These are phyloP conservation scores for Verticillium zaregamsianum DNA, from an alignment of 2,329 filamentous ascomycete genomes.

Conservation along the genomic window DNA sequence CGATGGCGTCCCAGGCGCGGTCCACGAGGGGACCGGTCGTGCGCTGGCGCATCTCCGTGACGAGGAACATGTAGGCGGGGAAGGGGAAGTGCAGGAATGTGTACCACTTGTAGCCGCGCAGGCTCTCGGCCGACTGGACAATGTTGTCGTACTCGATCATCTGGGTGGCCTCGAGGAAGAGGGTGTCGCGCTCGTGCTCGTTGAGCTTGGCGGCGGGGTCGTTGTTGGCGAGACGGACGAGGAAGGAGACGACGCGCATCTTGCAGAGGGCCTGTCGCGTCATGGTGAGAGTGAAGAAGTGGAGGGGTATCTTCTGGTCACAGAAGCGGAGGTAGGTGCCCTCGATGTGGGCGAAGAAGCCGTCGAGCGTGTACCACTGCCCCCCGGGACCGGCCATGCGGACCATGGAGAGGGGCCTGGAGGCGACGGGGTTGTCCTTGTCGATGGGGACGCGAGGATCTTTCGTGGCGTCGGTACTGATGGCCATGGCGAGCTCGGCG, in stretches of 20 bases:
- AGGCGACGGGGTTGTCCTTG: constrained; percentile 16
- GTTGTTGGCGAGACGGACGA: constrained; percentile 42
- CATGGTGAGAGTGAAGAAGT: constrained; percentile 56
- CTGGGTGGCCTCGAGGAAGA: constrained; percentile 50
- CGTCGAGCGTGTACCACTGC: constrained; percentile 45
- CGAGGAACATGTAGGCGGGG: constrained; percentile 57
- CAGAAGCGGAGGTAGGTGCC: constrained; percentile 51
- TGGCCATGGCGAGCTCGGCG: constrained; percentile 53
- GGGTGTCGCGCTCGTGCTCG: constrained; percentile 43
- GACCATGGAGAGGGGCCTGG: constrained; percentile 30
- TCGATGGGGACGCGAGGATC: constrained; percentile 23
- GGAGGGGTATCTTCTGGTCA: constrained; percentile 54
- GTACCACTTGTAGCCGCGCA: constrained; percentile 55
- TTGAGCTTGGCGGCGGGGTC: constrained; percentile 31
- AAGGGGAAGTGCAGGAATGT: constrained; percentile 57
- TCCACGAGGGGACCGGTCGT: constrained; percentile 52
- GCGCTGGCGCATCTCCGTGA: constrained; percentile 49
- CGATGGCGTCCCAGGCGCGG: constrained; percentile 54
- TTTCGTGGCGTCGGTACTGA: constrained; percentile 41
- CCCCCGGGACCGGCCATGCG: constrained; percentile 46
- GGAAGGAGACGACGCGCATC: constrained; percentile 50
- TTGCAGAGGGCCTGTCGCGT: constrained; percentile 52
- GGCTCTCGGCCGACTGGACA: constrained; percentile 44
- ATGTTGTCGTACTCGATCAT: constrained; percentile 58
- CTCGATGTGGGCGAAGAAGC: constrained; percentile 52